Conservation (phyloP, 495 filamentous ascomycete genomes). For the Wilcoxina mikolae region DNA sequence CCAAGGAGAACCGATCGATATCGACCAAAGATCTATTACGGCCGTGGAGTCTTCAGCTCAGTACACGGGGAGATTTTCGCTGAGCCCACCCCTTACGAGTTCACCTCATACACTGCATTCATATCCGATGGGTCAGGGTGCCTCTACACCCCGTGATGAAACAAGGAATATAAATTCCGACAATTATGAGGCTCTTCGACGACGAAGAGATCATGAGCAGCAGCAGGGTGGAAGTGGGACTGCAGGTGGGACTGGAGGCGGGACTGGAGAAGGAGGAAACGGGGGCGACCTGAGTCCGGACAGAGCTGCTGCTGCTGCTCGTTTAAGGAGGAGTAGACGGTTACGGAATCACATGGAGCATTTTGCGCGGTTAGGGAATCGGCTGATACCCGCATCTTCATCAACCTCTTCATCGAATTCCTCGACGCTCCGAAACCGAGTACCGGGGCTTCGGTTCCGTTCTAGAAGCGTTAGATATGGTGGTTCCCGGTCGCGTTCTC, state of each 20-base stretch:
- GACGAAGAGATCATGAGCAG: constrained; percentile 16
- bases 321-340: constrained; percentile 23
- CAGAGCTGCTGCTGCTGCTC: constrained; percentile 14
- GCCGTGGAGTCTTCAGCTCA: background rate
- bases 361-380: constrained; percentile 20
- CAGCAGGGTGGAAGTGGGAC: constrained; percentile 3
- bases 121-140: constrained; percentile 29
- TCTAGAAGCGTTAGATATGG: constrained; percentile 11
- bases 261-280: constrained; percentile 8
- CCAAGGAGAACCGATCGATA: constrained; percentile 2
- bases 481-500: constrained; percentile 24
- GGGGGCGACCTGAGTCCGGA: constrained; percentile 11
- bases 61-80: background rate
- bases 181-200: background rate
- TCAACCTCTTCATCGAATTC: constrained; percentile 9
- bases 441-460: constrained; percentile 38
- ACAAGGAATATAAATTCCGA: constrained; percentile 20
- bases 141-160: constrained; percentile 28
- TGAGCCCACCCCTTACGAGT: background rate
- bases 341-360: constrained; percentile 26
- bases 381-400: constrained; percentile 17
- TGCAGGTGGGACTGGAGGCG: too few relatives aligned
- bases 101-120: constrained; percentile 22
- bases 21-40: constrained; percentile 4
- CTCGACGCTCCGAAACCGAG: constrained; percentile 32